Percentiles rank a stretch among this genome's conserved stretches.
Conservation (phyloP, 768 basidiomycete genomes). For the Boletus bicolor region DNA sequence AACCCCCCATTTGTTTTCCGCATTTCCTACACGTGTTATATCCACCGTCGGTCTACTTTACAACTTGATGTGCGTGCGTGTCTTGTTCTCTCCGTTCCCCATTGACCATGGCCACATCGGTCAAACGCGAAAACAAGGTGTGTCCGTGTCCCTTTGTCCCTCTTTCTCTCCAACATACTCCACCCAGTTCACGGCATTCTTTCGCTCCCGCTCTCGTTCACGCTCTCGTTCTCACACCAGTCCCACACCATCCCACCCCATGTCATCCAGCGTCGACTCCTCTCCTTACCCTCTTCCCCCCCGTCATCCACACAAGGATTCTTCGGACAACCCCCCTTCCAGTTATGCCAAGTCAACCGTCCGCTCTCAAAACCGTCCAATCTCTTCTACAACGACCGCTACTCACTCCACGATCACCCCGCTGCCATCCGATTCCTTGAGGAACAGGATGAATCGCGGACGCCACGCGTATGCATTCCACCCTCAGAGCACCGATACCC, state of each 20-base stretch:
- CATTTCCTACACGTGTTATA: not conserved
- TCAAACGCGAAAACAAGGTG: constrained; percentile 47
- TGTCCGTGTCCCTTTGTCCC: constrained; percentile 6
- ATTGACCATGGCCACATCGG: not conserved
- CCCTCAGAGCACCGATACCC: constrained; percentile 13
- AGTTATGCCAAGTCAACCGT: constrained; percentile 40
- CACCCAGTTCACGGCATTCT: constrained; percentile 57
- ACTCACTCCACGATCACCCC: constrained; percentile 62
- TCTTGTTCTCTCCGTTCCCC: not conserved
- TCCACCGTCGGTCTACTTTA: not conserved
- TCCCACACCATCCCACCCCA: constrained; percentile 3
- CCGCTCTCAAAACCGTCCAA: constrained; percentile 54
- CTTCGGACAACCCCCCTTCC: constrained; percentile 11
- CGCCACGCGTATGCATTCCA: constrained; percentile 20
- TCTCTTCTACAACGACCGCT: constrained; percentile 62
- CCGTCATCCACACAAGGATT: constrained; percentile 15
- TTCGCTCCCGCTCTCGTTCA: constrained; percentile 53
- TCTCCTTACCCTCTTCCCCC: not conserved
- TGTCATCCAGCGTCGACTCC: constrained; percentile 3
- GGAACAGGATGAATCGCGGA: constrained; percentile 14
- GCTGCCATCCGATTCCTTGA: constrained; percentile 43
- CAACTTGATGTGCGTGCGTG: too few species aligned
- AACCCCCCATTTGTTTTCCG: too few species aligned
- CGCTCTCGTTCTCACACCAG: constrained; percentile 46
- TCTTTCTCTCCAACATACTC: not conserved